Percentiles rank a stretch among this genome's conserved stretches.
Evolutionary conservation across 2,329 filamentous ascomycete genomes (phyloP).

Genomic region (Claviceps quebecensis): DNA sequence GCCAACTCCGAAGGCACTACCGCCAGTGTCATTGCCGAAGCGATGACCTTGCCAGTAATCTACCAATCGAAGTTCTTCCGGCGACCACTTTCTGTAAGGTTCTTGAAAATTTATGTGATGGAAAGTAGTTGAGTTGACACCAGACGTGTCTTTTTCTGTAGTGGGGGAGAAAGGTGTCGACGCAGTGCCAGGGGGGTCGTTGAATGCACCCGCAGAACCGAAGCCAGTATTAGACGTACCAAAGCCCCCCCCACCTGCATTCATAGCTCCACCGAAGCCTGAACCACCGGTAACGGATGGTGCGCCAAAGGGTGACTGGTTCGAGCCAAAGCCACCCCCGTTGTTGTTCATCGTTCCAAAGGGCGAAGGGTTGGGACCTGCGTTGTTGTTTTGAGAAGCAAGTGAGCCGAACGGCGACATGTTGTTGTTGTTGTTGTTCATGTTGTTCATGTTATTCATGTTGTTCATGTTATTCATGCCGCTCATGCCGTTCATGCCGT

Average conservation of each 20-base stretch:
- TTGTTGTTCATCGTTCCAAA: constrained; percentile 25
- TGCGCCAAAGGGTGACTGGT: constrained; percentile 37
- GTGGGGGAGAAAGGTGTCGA: constrained; percentile 54
- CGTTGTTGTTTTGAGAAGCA: constrained; percentile 15
- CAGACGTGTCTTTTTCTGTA: constrained; percentile 46
- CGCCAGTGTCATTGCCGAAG: constrained; percentile 69
- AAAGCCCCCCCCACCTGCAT: constrained; percentile 16
- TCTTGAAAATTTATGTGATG: constrained; percentile 70
- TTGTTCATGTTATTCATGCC: no score
- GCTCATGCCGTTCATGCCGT: no score
- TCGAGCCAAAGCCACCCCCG: constrained; percentile 37
- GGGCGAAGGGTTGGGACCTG: constrained; percentile 19
- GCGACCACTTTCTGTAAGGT: constrained; percentile 77
- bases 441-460: no score
- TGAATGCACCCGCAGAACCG: constrained; percentile 22
- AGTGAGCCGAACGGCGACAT: constrained; percentile 28
- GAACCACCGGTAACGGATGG: constrained; percentile 25
- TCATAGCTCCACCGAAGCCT: constrained; percentile 30
- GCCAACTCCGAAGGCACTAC: constrained; percentile 66
- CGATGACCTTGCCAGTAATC: constrained; percentile 83
- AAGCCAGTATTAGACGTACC: constrained; percentile 33
- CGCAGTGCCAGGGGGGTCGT: constrained; percentile 55
- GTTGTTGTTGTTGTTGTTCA: constrained; percentile 18
- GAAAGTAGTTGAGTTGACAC: constrained; percentile 44
- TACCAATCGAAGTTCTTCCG: constrained; percentile 68